Conservation (phyloP, 2,329 filamentous ascomycete species). For the Zasmidium angulare region DNA sequence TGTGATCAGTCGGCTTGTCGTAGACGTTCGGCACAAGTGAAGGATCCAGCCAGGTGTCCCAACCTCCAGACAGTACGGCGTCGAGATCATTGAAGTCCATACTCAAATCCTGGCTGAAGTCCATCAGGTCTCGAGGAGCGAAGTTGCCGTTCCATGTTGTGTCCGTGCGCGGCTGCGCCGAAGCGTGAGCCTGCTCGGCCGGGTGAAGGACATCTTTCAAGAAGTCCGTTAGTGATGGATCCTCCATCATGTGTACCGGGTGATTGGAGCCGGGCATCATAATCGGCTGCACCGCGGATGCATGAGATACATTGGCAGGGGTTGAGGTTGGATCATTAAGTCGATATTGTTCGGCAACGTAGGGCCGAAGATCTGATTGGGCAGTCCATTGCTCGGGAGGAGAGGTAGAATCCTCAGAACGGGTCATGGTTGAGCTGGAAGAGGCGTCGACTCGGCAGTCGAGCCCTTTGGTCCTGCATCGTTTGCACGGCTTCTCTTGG, state of each 20-base stretch:
- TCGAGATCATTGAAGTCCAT: conserved; percentile 23
- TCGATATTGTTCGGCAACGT: not conserved
- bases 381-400: conserved; percentile 5
- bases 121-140: conserved; percentile 22
- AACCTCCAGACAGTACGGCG: conserved; percentile 16
- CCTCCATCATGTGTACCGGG: conserved; percentile 4
- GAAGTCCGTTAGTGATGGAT: conserved; percentile 19
- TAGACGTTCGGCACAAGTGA: conserved; percentile 7
- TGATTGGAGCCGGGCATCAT: not conserved
- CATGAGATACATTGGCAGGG: not conserved
- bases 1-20: conserved; percentile 9
- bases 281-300: not conserved
- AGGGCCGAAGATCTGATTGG: not conserved
- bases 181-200: not conserved
- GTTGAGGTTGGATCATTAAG: not conserved
- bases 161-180: conserved; percentile 5
- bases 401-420: conserved; percentile 1
- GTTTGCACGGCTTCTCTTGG: conserved; percentile 24
- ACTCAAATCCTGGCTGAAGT: conserved; percentile 23
- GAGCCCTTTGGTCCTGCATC: conserved; percentile 19
- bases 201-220: conserved; percentile 18
- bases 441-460: conserved; percentile 20
- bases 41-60: conserved; percentile 21
- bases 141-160: conserved; percentile 17
- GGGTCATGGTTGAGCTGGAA: not conserved